Conservation (phyloP, 2,329 filamentous ascomycete genomes). For the Diaporthe citrichinensis region DNA sequence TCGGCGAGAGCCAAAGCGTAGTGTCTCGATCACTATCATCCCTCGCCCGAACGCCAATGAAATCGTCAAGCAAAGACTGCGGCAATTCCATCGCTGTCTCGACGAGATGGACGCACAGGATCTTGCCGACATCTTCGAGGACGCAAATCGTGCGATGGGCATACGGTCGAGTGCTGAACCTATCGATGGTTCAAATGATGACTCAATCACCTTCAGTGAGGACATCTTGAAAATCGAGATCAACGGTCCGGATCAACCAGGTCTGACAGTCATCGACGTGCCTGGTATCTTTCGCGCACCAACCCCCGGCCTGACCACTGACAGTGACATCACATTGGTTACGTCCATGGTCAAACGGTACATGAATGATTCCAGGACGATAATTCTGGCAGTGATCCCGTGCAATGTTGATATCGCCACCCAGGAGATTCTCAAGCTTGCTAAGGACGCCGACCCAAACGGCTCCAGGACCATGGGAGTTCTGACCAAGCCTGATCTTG, state of each 20-base stretch:
- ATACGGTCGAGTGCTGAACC: constrained; percentile 49
- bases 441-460: constrained; percentile 54
- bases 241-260: constrained; percentile 58
- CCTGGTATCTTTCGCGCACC: constrained; percentile 65
- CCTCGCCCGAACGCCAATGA: constrained; percentile 46
- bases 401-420: constrained; percentile 56
- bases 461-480: constrained; percentile 62
- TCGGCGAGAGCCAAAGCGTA: constrained; percentile 53
- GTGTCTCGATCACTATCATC: constrained; percentile 60
- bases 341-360: constrained; percentile 62
- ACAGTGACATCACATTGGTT: constrained; percentile 60
- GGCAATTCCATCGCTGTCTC: constrained; percentile 52
- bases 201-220: constrained; percentile 57
- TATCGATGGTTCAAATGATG: constrained; percentile 37
- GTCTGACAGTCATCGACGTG: constrained; percentile 68
- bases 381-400: constrained; percentile 62
- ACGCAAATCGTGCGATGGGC: constrained; percentile 62
- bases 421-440: constrained; percentile 55
- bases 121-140: constrained; percentile 56
- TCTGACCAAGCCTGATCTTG: constrained; percentile 73
- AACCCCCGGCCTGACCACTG: constrained; percentile 58
- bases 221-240: constrained; percentile 63
- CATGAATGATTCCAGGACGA: constrained; percentile 62
- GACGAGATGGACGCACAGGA: constrained; percentile 52
- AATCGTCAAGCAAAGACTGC: constrained; percentile 45